Evolutionary conservation across 352 stramenopile genomes (phyloP), one percentile per base, ranked within the genome.

Genomic region (Globisporangium spiculum): DNA sequence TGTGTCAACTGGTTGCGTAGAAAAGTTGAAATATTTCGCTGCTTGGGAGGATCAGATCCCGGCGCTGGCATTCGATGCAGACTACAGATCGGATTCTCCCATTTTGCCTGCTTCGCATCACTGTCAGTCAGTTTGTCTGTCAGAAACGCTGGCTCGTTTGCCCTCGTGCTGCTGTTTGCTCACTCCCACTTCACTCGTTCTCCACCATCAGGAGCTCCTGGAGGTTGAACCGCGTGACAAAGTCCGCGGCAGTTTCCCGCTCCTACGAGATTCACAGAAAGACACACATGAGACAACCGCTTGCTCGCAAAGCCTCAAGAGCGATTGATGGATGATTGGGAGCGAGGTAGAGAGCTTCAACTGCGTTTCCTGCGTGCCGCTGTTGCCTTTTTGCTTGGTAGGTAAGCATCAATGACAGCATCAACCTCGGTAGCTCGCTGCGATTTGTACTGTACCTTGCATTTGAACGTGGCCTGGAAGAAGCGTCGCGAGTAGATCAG

Each of bases 381-480:
- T 20, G 24, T 34, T 9, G 26, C 16, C 18, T 14, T 50, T 44
- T 44, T 12, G 12, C 36, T 44, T 50, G 44, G 44, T 24, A 12
- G 44, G 44, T 24, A 24, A 22, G 44, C 44, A 22, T 12, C 18
- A 8, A 18, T 22, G 8, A 3, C 44, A 24, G 18, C 22, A 52
- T 18, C 14, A 16, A 16, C 12, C 38, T 44, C 36, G 4, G 14
- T n/a, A 50, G 16, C 20, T 41, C 48, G 7, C 3, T 22, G 10
- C 62, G n/a, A 24, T 5, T 14, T 22, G 32, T 22, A 18, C 66
- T 68, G 34, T 69, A 92, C 86, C 80, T 83, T 77, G 81, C 84
- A 92, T 57, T 94, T 94, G 73, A 94, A 94, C 1, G 84, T 92
- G 24, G 84, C 82, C 60, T 92, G 84, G 74, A 94, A 94, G 70